Base-by-base conservation (phyloP, 352 stramenopile genomes). In the Thalassiosira mediterranea region DNA sequence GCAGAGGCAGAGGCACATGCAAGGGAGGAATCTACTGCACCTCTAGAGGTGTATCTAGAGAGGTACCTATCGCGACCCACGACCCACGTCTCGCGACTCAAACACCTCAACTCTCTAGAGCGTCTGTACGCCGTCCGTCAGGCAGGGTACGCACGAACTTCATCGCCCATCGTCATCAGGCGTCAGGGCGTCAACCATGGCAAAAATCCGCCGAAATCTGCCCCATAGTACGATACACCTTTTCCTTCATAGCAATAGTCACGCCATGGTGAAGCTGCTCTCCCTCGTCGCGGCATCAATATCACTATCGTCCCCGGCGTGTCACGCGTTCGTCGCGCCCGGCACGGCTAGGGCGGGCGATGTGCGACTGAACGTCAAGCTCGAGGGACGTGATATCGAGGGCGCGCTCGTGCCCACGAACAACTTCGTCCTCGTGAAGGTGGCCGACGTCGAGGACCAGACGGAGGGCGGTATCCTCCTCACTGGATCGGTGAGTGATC, bases 371-470 rank as follows among this genome's bases (percentile, higher is more conserved):
- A 37, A 44, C 5, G 73, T 28, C 34, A 83, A 58, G 32, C 61
- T 95, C 21, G 91, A 94, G 65, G 88, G 86, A 28, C 62, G 83
- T 25, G 78, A 86, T 7, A 89, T 95, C 32, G 73, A 81, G 26
- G 88, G 89, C 21, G 68, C 76, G n/a, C 67, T 95, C 0, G 73
- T 76, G 19, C 90, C 91, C 17, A 80, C 91, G 3, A 91, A 92
- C 56, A 94, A 95, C 67, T 93, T 91, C 61, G 70, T 95, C 28
- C 75, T 95, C 7, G 85, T 95, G 25, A 91, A 91, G 64, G 73
- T 89, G 19, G 81, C 79, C 13, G 73, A 75, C 32, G 70, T 76
- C 17, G 60, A 82, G n/a, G 83, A 89, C 13, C 44, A 91, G 49
- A 91, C 90, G 4, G 61, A 79, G 17, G 87, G 86, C 42, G 90